Base-by-base conservation (phyloP, 306 rosid species). In the Citrullus amarus region DNA sequence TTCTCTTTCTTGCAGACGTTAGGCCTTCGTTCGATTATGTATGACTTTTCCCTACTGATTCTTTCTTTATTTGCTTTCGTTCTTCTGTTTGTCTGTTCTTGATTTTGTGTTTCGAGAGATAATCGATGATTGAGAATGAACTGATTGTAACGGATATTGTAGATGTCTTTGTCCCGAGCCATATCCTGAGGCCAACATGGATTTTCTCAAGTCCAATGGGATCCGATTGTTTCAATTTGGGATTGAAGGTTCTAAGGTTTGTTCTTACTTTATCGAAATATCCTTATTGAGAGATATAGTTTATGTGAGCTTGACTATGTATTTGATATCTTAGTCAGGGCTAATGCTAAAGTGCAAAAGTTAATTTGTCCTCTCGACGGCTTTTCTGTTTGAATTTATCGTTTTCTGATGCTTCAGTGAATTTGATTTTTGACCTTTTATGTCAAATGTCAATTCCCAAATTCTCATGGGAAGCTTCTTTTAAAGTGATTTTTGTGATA, bases 131-230 rank as follows among this genome's bases (percentile, higher is more conserved):
- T 59, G 50, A 7, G 43, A 18, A 2, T 46, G 62, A 79, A 30
- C 44, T 50, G 16, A 59, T 76, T 80, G 75, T 82, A 57, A 60
- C 75, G 83, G 65, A 46, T 81, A 6, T 70, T 46, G 17, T 79
- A 96, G 99, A 86, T 92, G 91, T 85, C 84, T 96, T 78, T 96
- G 99, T 69, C 96, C 99, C 50, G 99, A 96, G 86, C 97, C 97
- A 48, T 96, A 96, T 84, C 92, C 96, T 0, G 94, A 88, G 85
- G 82, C 86, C 4, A 93, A 87, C 84, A 78, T 88, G 89, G 99
- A 96, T 82, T 96, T 96, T 48, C 88, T 96, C 77, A 96, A 93
- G 84, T 88, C 94, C 13, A 88, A 90, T 79, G 97, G 94, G 81
- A 91, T 93, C 82, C 85, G 83, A 85, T 91, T 96, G 78, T 90